Base-by-base conservation (phyloP, 352 stramenopile genomes). In the Pythium aphanidermatum region DNA sequence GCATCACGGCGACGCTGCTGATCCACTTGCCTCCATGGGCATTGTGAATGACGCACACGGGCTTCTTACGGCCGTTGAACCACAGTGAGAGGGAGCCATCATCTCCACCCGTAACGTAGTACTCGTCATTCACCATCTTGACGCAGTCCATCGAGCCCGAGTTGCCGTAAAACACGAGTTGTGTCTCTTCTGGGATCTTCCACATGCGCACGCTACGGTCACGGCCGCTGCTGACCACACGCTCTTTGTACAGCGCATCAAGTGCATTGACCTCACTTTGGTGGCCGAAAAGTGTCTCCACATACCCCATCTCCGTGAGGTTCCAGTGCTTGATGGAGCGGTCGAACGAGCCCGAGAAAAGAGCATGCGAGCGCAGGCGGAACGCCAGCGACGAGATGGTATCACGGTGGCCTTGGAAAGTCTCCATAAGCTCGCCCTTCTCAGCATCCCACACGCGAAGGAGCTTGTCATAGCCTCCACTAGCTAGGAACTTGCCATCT, bases 241-340 rank as follows among this genome's bases (percentile, higher is more conserved):
- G 76, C 52, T 97, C 90, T 41, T 93, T 89, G 54, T 95, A 83
- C 16, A 93, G 63, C 52, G 83, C 86, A 43, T 97, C 92, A 6
- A 98, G 75, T 40, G 65, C 86, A 24, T 95, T 83, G 27, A 98
- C 80, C 42, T 95, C 84, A 24, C 75, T 75, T 59, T 97, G 86
- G 49, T 97, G 86, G 26, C 89, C 89, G 57, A 97, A 98, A 16
- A 98, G 70, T 38, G 92, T 97, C 68, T 98, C 92, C 19, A 98
- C 74, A 62, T 97, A 98, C 20, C 81, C 87, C 86, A 96, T 97
- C 53, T 98, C 89, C 4, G 81, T 95, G 33, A 98, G 70, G 73
- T 96, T 96, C 92, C 92, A 98, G 62, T 97, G 83, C 65, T 98
- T 97, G 44, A 97, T 85, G 21, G 76, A 94, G 32, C 91, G 82